Evolutionary conservation across 371 early-diverging fungal genomes (phyloP), one percentile per base, ranked within the genome.

Genomic region (Rhizopus microsporus): DNA sequence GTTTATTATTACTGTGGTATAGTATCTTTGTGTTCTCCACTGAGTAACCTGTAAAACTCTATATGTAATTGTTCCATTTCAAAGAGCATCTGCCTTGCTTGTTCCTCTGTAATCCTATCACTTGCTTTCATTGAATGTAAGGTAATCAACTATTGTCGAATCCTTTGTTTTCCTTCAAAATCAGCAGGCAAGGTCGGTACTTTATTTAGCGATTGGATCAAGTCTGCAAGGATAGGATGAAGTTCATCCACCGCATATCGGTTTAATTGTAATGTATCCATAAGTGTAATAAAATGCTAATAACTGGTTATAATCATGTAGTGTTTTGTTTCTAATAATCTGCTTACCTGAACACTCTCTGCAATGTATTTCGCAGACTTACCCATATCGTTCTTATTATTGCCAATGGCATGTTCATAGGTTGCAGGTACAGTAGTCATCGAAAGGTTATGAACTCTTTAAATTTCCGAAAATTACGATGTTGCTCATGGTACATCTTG

Each of bases 81-180:
- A 79, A 98, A 98, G 34, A 90, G 65, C 65, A 98, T 75, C 74
- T 98, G 98, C 37, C 97, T 82, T 5, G 86, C 85, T 69, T 98
- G 95, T 38, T 94, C 93, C 32, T 88, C 89, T 15, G 81, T 81
- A n/a, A 98, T 74, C 59, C 88, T 88, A 37, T 97, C 96, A 48
- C 86, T 87, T 13, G 94, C 94, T 74, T 91, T 93, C 95, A 94
- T 94, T 15, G 86, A 75, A 67, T 97, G 93, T 50, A 96, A 61
- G 5, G 84, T 84, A 31, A 95, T 93, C 8, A 97, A 75, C 96
- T 97, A 98, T 55, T 93, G 84, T 32, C 85, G 79, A 17, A 97
- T 80, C 65, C 87, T 93, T 16, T 79, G 78, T 59, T 91, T 90
- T 48, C 93, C 93, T 59, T 85, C 87, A 71, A 87, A 93, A 16